Percentiles rank a stretch among this genome's conserved stretches.
These are phyloP conservation scores for Cyclotella baltica DNA, from an alignment of 108 stramenopile species.

Conservation along the genomic window DNA sequence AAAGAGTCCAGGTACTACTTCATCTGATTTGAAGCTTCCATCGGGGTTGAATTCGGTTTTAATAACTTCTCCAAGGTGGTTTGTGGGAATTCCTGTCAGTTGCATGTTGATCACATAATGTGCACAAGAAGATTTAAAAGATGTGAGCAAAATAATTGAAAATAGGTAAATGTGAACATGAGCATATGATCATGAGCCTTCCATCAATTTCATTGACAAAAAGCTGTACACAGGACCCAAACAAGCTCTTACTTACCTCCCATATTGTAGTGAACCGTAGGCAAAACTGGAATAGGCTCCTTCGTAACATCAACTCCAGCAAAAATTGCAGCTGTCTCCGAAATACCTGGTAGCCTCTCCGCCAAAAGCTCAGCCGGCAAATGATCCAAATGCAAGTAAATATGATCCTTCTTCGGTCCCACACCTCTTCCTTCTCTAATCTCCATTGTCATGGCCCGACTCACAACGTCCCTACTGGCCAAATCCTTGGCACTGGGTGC, in stretches of 20 bases:
- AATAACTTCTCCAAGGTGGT: constrained; percentile 96
- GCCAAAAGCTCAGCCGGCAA: constrained; percentile 96
- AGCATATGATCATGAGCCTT: background rate
- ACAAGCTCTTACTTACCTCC: constrained; percentile 50
- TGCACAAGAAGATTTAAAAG: constrained; percentile 7
- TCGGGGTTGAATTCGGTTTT: constrained; percentile 82
- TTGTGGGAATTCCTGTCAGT: constrained; percentile 92
- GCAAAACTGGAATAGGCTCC: constrained; percentile 98
- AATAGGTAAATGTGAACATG: too few species aligned
- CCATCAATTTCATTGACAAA: too few species aligned
- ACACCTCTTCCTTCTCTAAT: constrained; percentile 99
- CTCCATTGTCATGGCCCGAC: constrained; percentile 99
- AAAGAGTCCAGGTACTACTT: constrained; percentile 96
- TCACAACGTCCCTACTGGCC: constrained; percentile 98
- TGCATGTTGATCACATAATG: constrained; percentile 5
- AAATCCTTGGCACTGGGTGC: constrained; percentile 99
- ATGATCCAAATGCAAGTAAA: constrained; percentile 98
- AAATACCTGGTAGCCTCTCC: constrained; percentile 97
- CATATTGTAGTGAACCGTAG: constrained; percentile 96
- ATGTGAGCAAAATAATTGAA: too few species aligned
- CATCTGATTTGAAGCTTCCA: constrained; percentile 65
- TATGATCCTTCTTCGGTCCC: constrained; percentile 96
- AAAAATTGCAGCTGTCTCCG: constrained; percentile 98
- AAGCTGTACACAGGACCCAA: too few species aligned
- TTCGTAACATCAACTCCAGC: constrained; percentile 99